Evolutionary conservation across 129 eudicot genomes (phyloP), one percentile per base, ranked within the genome.

Genomic region (Centrapalus pauciflorus): DNA sequence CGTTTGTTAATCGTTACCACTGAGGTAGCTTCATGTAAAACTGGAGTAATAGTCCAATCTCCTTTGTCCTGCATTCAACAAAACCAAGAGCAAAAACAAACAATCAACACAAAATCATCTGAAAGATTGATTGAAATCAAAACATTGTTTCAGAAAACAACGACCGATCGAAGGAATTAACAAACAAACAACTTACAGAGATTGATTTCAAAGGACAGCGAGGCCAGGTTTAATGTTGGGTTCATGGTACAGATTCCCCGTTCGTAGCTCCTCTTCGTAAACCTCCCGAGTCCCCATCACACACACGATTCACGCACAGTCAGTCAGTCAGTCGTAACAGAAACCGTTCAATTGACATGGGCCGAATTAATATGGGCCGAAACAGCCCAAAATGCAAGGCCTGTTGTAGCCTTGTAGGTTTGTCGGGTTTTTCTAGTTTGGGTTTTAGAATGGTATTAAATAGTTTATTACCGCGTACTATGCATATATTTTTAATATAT

Each of bases 151-250:
- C 61, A 35, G 12, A 24, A 26, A 6, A 30, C n/a, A 50, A 0
- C 59, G 46, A 59, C 67, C 21, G 34, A 73, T 21, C 12, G 5
- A 55, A 7, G 20, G 25, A 55, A 6, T 10, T 28, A 58, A 14
- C 29, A 40, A 7, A 21, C 26, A 30, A 3, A 29, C 37, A 19
- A 35, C 33, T 49, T 61, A 90, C 95, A 13, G 82, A 52, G 58
- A 59, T 23, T 12, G 91, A 75, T 72, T 79, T 67, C 41, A 78
- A 26, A 46, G 69, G 80, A 74, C 80, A 83, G 65, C 96, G 64
- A 85, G 90, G 35, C 94, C 94, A 16, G 96, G 88, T 13, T 82
- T 80, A 43, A 88, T 78, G 72, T 86, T 88, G 26, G 89, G 91
- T 45, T 88, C 96, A 37, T 88, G 81, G 50, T 82, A 60, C 17